These are phyloP conservation scores for Panaeolus papilionaceus DNA, from an alignment of 768 basidiomycete species.

Conservation along the genomic window DNA sequence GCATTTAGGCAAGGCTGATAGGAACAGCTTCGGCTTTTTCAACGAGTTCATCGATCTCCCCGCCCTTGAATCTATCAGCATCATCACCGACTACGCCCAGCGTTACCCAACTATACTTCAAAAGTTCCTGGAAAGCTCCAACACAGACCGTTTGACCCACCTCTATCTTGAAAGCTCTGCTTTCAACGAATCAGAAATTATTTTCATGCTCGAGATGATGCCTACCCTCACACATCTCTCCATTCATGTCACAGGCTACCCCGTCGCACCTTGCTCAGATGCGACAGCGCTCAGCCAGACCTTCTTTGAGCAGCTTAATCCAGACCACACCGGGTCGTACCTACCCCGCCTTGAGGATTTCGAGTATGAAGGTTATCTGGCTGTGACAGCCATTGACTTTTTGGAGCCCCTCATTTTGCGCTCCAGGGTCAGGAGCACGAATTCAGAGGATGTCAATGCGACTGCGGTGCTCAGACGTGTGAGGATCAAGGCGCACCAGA, in stretches of 20 bases:
- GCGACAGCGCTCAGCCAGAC: conserved; percentile 16
- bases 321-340: conserved; percentile 20
- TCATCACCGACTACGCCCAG: conserved; percentile 9
- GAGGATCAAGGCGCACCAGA: conserved; percentile 21
- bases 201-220: conserved; percentile 19
- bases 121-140: conserved; percentile 22
- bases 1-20: background rate
- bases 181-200: conserved; percentile 21
- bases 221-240: conserved; percentile 17
- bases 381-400: conserved; percentile 25
- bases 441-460: background rate
- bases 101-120: conserved; percentile 13
- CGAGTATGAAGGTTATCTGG: conserved; percentile 23
- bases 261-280: background rate
- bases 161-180: conserved; percentile 20
- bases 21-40: conserved; percentile 2
- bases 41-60: conserved; percentile 15
- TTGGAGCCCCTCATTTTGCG: conserved; percentile 27
- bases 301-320: conserved; percentile 27
- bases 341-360: conserved; percentile 23
- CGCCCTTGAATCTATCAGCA: conserved; percentile 15
- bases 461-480: conserved; percentile 21
- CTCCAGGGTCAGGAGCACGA: conserved; percentile 21
- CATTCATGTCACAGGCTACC: background rate
- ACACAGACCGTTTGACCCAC: conserved; percentile 16